Evolutionary conservation across 495 filamentous ascomycete species (phyloP).

Genomic region (Podospora tetraspora): DNA sequence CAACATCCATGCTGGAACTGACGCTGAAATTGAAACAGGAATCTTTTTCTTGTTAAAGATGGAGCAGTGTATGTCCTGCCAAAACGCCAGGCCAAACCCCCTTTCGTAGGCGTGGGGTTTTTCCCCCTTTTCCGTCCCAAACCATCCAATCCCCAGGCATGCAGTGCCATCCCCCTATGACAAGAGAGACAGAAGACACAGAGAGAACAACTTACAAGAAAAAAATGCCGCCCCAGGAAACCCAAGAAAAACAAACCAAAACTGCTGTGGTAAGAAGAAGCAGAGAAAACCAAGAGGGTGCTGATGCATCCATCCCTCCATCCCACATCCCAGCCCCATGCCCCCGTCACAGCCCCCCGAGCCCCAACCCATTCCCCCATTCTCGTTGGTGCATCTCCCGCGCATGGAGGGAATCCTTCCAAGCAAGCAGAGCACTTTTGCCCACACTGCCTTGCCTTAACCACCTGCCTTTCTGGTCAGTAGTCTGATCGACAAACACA

Average conservation of each 20-base stretch:
- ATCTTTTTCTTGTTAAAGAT: neutral
- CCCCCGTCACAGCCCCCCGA: neutral
- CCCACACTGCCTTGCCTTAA: conserved; percentile 1
- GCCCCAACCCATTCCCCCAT: neutral
- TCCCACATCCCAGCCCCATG: neutral
- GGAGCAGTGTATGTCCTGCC: neutral
- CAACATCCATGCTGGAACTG: neutral
- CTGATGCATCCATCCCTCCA: neutral
- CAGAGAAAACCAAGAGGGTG: neutral
- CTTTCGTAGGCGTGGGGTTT: neutral
- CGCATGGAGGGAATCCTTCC: neutral
- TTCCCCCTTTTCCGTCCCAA: neutral
- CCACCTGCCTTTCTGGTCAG: conserved; percentile 13
- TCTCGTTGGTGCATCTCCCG: neutral
- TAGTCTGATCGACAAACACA: neutral
- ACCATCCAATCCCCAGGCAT: neutral
- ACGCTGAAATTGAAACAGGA: neutral
- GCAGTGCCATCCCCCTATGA: neutral
- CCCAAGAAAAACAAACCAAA: neutral
- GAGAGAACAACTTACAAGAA: neutral
- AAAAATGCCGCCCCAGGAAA: neutral
- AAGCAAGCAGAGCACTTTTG: neutral
- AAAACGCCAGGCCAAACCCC: neutral
- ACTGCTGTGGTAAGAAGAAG: neutral
- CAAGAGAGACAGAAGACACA: conserved; percentile 1